These are phyloP conservation scores for Ambrosia trifida DNA, from an alignment of 129 eudicot genomes.

Conservation along the genomic window DNA sequence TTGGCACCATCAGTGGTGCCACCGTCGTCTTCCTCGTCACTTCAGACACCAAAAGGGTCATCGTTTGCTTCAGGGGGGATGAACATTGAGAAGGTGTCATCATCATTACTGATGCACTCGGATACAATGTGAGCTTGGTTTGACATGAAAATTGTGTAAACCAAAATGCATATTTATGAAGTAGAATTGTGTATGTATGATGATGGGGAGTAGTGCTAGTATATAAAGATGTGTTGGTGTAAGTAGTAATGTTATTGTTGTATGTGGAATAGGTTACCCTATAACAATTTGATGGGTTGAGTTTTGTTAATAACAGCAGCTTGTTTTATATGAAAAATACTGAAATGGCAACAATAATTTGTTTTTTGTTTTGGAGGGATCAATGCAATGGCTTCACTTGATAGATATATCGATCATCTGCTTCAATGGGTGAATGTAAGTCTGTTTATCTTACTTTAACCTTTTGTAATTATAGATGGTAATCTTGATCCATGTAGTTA, in stretches of 20 bases:
- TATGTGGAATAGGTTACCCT: slow-evolving; percentile 11
- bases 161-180: slow-evolving; percentile 6
- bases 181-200: slow-evolving; percentile 15
- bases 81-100: slow-evolving; percentile 55
- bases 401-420: too few species aligned
- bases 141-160: not conserved
- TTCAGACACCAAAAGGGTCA: slow-evolving; percentile 51
- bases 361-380: too few species aligned
- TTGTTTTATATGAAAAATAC: not conserved
- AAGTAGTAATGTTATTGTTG: slow-evolving; percentile 13
- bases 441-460: too few species aligned
- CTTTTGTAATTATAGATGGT: too few species aligned
- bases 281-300: not conserved
- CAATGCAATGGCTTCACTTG: too few species aligned
- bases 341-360: too few species aligned
- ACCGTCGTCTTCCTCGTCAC: slow-evolving; percentile 57
- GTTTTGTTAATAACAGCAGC: not conserved
- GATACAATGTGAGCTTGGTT: slow-evolving; percentile 33
- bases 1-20: slow-evolving; percentile 53
- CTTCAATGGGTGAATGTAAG: too few species aligned
- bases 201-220: not conserved
- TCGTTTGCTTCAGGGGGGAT: slow-evolving; percentile 55
- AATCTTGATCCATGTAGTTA: too few species aligned
- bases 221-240: not conserved
- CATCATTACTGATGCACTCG: slow-evolving; percentile 39